Conservation (phyloP, 176 grass and related monocot species). For the Aechmea fasciata region DNA sequence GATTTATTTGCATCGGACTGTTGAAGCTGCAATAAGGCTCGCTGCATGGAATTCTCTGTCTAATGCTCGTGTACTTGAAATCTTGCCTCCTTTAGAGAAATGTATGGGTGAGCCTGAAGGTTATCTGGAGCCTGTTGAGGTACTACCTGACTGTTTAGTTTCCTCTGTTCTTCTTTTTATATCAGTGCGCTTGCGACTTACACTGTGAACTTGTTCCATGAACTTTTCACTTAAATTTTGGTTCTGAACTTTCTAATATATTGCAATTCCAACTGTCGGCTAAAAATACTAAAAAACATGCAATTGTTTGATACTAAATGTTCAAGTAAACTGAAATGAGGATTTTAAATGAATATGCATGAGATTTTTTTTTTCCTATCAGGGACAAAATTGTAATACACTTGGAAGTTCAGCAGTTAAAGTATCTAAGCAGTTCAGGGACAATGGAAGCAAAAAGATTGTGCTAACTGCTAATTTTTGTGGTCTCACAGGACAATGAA, state of each 20-base stretch:
- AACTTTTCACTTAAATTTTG: too few species aligned
- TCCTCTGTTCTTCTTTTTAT: slow-evolving; percentile 19
- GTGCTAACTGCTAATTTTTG: not conserved
- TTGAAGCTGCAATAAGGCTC: slow-evolving; percentile 48
- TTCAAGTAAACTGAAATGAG: not conserved
- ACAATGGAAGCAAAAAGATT: not conserved
- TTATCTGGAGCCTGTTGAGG: slow-evolving; percentile 87
- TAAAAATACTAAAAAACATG: not conserved
- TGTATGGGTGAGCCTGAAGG: slow-evolving; percentile 52
- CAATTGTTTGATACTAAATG: not conserved
- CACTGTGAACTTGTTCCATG: too few species aligned
- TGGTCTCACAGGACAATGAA: slow-evolving; percentile 52
- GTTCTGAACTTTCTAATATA: too few species aligned
- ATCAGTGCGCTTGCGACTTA: not conserved
- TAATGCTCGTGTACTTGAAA: slow-evolving; percentile 60
- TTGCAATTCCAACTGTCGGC: too few species aligned
- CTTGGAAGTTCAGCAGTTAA: too few species aligned
- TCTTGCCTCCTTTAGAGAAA: slow-evolving; percentile 68
- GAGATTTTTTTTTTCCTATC: too few species aligned
- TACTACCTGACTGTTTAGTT: slow-evolving; percentile 19
- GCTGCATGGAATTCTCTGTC: slow-evolving; percentile 63
- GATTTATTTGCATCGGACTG: slow-evolving; percentile 70
- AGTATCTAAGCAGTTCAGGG: too few species aligned
- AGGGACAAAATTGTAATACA: too few species aligned
- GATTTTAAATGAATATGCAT: too few species aligned